Evolutionary conservation across 2,329 filamentous ascomycete genomes (phyloP), one percentile per base, ranked within the genome.

Genomic region (Stachybotrys echinatus): DNA sequence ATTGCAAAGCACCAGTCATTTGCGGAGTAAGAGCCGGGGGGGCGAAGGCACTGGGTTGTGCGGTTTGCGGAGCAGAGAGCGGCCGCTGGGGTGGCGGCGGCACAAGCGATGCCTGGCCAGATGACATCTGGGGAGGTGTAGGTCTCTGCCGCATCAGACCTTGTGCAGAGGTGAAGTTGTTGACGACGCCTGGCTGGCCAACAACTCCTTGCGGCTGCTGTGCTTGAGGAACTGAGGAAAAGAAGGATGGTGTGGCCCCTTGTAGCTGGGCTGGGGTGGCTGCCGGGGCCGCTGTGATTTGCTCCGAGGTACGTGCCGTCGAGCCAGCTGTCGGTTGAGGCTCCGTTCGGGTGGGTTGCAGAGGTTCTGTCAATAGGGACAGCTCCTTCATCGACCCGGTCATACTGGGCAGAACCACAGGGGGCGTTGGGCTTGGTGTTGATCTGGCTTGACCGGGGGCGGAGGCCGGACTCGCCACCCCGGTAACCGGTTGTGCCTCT

Each of bases 51-150:
- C 79, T 91, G 43, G 84, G 83, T 62, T 87, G 87, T 46, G 82
- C 86, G 48, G 90, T 88, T 65, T 90, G 88, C 22, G 94, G 92
- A 38, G 94, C 92, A 39, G 92, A 96, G 12, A 94, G 77, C 7
- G 94, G 87, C 53, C 94, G 81, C 48, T 84, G 81, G 12, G 91
- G 90, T 18, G 88, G 75, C 22, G 82, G 90, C 7, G 91, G 90
- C 54, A 92, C 81, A 37, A 95, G 74, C 18, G 83, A 81, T 38
- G 80, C 73, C 57, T 81, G 75, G 42, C 74, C 77, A 51, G 81
- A 79, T 53, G 78, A 73, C 42, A 73, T 74, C 53, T 86, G 83
- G 45, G 89, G 88, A 37, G 86, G 79, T 51, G 83, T 73, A 42
- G 90, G 91, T 54, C 90, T 77, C 65, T 89, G 85, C 56, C 89